Evolutionary conservation across 805 yeast species (phyloP).

Genomic region (Candida ponderosae): DNA sequence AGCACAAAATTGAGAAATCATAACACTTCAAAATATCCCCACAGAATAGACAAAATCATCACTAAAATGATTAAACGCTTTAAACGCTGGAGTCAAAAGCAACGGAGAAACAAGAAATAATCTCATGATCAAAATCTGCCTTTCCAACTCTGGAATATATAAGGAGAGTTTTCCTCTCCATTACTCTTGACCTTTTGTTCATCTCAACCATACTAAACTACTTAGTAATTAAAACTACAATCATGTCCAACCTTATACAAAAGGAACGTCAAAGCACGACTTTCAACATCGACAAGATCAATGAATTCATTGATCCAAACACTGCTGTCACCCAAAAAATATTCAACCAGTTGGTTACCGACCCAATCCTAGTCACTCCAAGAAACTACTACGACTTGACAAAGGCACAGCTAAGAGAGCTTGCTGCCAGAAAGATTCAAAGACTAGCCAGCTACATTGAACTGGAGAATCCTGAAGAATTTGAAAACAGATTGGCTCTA

Average conservation of each 20-base stretch:
- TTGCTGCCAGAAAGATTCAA: constrained; percentile 53
- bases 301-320: constrained; percentile 47
- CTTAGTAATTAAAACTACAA: no score
- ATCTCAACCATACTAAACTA: no score
- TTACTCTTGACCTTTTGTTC: no score
- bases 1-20: no score
- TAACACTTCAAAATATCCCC: no score
- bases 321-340: constrained; percentile 38
- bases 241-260: constrained; percentile 20
- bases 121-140: no score
- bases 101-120: no score
- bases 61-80: no score
- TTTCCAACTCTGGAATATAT: no score
- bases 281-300: constrained; percentile 38
- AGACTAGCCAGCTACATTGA: constrained; percentile 57
- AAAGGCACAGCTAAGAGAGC: constrained; percentile 49
- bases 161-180: no score
- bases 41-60: no score
- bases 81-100: no score
- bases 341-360: constrained; percentile 55
- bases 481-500: constrained; percentile 51
- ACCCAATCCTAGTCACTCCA: constrained; percentile 52
- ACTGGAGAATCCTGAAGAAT: constrained; percentile 27
- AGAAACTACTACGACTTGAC: constrained; percentile 49
- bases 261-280: constrained; percentile 37